phyloP scores from a whole-genome alignment of 208 protist species.

The Wallacemonas sp. region DNA sequence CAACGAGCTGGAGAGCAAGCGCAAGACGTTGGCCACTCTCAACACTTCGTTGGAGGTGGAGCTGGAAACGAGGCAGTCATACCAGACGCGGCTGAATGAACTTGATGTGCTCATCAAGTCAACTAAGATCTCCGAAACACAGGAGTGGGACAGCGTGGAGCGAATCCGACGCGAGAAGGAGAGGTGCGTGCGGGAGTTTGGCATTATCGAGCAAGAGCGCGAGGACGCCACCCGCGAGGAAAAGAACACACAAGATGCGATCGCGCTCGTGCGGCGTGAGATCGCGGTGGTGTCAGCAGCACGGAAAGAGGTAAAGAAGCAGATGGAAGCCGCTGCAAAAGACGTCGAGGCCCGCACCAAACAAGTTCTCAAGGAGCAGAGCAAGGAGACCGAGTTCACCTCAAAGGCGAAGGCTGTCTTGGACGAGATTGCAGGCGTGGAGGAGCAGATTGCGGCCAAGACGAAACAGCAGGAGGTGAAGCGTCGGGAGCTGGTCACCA shows the following conservation, averaged over 20 bases:
- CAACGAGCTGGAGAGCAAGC: conserved; percentile 74
- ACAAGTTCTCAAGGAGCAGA: conserved; percentile 86
- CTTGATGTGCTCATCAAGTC: conserved; percentile 77
- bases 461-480: conserved; percentile 73
- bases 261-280: conserved; percentile 30
- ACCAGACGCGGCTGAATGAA: conserved; percentile 67
- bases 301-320: conserved; percentile 39
- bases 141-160: conserved; percentile 67
- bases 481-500: conserved; percentile 59
- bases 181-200: conserved; percentile 49
- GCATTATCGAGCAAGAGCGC: conserved; percentile 43
- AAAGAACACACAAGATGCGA: conserved; percentile 45
- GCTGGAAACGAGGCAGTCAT: conserved; percentile 64
- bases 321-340: conserved; percentile 59
- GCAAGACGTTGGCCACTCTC: conserved; percentile 85
- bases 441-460: conserved; percentile 69
- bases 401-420: conserved; percentile 45
- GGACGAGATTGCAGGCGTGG: conserved; percentile 63
- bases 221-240: conserved; percentile 48
- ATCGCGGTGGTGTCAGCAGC: conserved; percentile 24
- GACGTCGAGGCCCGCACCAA: conserved; percentile 82
- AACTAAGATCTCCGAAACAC: conserved; percentile 48
- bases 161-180: conserved; percentile 74
- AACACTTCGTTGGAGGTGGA: conserved; percentile 83
- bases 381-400: conserved; percentile 75